These are phyloP conservation scores for Syzygium oleosum DNA, from an alignment of 345 rosid species.

Conservation along the genomic window DNA sequence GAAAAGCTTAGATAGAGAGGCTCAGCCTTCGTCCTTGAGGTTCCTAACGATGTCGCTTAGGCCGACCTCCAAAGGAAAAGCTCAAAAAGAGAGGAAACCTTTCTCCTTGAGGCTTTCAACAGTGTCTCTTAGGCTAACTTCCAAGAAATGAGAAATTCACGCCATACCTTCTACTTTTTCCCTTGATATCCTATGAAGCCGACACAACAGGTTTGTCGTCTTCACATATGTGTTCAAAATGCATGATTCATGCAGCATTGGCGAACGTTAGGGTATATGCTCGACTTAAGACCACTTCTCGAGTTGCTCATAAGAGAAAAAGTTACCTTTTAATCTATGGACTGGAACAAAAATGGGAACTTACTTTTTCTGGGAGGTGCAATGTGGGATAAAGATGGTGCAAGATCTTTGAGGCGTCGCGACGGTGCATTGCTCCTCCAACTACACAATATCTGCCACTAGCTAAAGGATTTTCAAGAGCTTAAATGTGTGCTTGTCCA, in stretches of 20 bases:
- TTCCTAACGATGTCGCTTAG: background rate
- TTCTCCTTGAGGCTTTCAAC: constrained; percentile 20
- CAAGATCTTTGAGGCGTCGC: constrained; percentile 1
- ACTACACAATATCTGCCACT: constrained; percentile 31
- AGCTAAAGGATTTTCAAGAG: constrained; percentile 36
- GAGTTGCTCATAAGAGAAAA: background rate
- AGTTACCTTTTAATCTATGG: background rate
- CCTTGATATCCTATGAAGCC: constrained; percentile 1
- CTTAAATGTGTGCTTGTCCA: constrained; percentile 45
- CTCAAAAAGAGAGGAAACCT: constrained; percentile 3
- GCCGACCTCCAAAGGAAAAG: background rate
- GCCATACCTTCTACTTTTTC: constrained; percentile 12
- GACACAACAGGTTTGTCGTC: constrained; percentile 10
- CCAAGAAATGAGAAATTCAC: constrained; percentile 10
- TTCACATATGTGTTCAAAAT: constrained; percentile 12
- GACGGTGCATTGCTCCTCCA: constrained; percentile 1
- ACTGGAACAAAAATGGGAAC: background rate
- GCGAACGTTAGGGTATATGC: background rate
- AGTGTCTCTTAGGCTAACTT: constrained; percentile 8
- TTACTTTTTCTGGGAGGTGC: constrained; percentile 16
- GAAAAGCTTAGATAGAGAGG: background rate
- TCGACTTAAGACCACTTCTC: background rate
- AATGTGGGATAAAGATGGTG: constrained; percentile 14
- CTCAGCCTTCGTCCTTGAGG: background rate
- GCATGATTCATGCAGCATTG: background rate